Percentiles rank a stretch among this genome's conserved stretches.
Conservation (phyloP, 1,284 basidiomycete species). For the Irpex lacteus region DNA sequence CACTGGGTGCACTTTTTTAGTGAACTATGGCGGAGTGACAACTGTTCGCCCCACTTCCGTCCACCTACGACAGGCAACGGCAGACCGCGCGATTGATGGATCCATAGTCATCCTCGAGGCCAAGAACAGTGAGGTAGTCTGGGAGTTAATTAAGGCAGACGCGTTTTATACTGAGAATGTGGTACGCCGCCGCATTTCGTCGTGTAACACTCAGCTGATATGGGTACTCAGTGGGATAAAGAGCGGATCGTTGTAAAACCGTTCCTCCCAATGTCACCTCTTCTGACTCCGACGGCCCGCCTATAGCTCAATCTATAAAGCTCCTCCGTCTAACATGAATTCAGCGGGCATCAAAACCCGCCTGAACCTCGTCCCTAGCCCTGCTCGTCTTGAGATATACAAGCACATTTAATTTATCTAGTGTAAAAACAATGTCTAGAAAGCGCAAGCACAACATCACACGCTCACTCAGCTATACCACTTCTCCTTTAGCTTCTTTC, state of each 20-base stretch:
- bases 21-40: background rate
- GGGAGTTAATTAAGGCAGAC: background rate
- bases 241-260: background rate
- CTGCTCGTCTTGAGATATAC: background rate
- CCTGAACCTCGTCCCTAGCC: background rate
- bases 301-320: background rate
- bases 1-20: background rate
- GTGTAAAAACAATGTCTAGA: background rate
- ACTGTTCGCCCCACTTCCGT: background rate
- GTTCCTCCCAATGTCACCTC: background rate
- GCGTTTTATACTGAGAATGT: background rate
- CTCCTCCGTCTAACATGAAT: too few species aligned
- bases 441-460: background rate
- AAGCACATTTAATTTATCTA: background rate
- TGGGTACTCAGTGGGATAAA: background rate
- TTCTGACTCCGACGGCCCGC: background rate
- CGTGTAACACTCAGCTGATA: background rate
- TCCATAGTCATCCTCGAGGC: background rate
- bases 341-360: too few species aligned
- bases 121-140: background rate
- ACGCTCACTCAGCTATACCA: conserved; percentile 46
- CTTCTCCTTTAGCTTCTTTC: conserved; percentile 60
- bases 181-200: background rate
- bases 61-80: background rate
- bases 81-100: background rate